Conservation (phyloP, 2,329 filamentous ascomycete genomes). For the Aspergillus sp. region DNA sequence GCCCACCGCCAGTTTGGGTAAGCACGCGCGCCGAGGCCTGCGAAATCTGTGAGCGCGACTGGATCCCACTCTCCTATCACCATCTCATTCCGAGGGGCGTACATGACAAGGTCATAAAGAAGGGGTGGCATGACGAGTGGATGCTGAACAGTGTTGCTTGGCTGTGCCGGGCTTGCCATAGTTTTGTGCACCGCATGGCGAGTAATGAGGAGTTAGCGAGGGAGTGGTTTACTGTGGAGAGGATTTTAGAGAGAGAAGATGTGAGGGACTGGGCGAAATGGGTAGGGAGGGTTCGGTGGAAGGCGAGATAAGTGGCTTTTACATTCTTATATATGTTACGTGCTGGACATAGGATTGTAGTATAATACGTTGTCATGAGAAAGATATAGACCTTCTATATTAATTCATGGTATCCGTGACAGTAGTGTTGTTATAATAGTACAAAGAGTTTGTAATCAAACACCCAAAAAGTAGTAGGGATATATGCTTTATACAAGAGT, state of each 20-base stretch:
- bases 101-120: conserved; percentile 72
- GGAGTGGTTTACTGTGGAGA: conserved; percentile 71
- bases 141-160: conserved; percentile 79
- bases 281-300: conserved; percentile 75
- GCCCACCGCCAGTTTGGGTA: conserved; percentile 64
- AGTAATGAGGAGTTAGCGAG: conserved; percentile 75
- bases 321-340: neutral
- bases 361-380: too few species aligned
- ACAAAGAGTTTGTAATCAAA: neutral
- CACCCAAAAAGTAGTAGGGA: neutral
- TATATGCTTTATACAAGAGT: conserved; percentile 6
- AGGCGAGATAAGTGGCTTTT: conserved; percentile 48
- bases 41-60: conserved; percentile 74
- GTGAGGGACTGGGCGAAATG: conserved; percentile 70
- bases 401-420: conserved; percentile 1
- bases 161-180: conserved; percentile 82
- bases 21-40: conserved; percentile 61
- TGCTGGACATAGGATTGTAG: neutral
- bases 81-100: conserved; percentile 79
- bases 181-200: conserved; percentile 74
- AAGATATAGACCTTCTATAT: neutral
- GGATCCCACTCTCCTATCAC: conserved; percentile 78
- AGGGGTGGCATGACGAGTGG: conserved; percentile 76
- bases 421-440: neutral
- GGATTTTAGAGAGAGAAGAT: conserved; percentile 68